Percentiles rank a stretch among this genome's conserved stretches.
phyloP scores from a whole-genome alignment of 139 green algal genomes.

The Chlorella sp. region DNA sequence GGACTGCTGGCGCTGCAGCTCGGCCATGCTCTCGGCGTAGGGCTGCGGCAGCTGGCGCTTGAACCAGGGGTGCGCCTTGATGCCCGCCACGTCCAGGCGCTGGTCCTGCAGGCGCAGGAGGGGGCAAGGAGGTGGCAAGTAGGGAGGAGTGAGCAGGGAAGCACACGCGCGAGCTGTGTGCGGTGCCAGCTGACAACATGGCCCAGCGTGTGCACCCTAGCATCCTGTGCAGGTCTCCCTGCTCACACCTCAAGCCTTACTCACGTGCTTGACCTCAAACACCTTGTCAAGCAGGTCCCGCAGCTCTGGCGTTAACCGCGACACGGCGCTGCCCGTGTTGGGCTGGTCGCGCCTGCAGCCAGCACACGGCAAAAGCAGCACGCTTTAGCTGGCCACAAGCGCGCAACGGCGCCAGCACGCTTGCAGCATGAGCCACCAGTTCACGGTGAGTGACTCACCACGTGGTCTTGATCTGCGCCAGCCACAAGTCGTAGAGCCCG shows the following conservation, averaged over 20 bases:
- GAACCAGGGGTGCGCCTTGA: conserved; percentile 51
- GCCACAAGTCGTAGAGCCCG: conserved; percentile 44
- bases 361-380: no score
- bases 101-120: conserved; percentile 37
- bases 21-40: conserved; percentile 16
- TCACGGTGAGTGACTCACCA: no score
- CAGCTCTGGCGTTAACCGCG: conserved; percentile 28
- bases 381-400: no score
- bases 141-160: no score
- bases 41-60: conserved; percentile 23
- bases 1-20: conserved; percentile 24
- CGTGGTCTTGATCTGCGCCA: conserved; percentile 56
- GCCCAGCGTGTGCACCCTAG: no score
- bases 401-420: no score
- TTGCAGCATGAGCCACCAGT: no score
- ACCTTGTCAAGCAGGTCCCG: conserved; percentile 53
- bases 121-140: no score
- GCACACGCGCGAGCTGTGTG: no score
- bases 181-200: no score
- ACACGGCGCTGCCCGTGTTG: conserved; percentile 31
- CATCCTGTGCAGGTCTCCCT: no score
- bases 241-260: no score
- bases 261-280: conserved; percentile 55
- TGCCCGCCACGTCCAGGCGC: conserved; percentile 35
- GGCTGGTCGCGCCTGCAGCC: conserved; percentile 33